A percentile compares a stretch with the other conserved stretches of the same genome.
These are phyloP conservation scores for Saturnispora sekii DNA, from an alignment of 805 yeast species.

Conservation along the genomic window DNA sequence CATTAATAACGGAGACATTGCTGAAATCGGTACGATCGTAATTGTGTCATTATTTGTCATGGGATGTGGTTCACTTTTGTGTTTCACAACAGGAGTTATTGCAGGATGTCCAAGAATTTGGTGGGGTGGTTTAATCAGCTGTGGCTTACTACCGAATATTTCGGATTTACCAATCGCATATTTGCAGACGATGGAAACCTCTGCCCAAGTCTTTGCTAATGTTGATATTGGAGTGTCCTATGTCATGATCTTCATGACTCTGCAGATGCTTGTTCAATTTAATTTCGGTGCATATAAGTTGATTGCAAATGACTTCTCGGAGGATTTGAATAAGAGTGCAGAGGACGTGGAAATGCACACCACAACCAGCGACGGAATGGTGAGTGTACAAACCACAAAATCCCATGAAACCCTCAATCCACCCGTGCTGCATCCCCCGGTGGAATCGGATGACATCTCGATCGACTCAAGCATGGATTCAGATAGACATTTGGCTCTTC, in stretches of 20 bases:
- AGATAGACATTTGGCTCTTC: too few relatives aligned
- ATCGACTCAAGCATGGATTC: background rate
- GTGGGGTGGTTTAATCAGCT: conserved; percentile 62
- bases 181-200: conserved; percentile 58
- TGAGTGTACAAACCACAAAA: background rate
- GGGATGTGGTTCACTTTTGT: conserved; percentile 11
- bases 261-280: conserved; percentile 59
- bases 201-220: conserved; percentile 42
- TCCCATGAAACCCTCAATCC: conserved; percentile 1
- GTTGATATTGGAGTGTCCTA: conserved; percentile 76
- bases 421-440: background rate
- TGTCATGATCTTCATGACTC: conserved; percentile 67
- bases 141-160: conserved; percentile 69
- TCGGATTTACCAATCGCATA: conserved; percentile 84
- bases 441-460: background rate
- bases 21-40: conserved; percentile 56
- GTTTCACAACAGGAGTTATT: conserved; percentile 32
- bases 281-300: conserved; percentile 67
- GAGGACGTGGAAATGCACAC: background rate
- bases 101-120: conserved; percentile 59
- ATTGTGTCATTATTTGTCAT: conserved; percentile 40
- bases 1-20: conserved; percentile 57
- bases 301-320: conserved; percentile 58
- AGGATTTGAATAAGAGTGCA: conserved; percentile 7
- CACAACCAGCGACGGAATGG: background rate